phyloP scores from a whole-genome alignment of 257 asterid species.

The Solanum paucissectum region DNA sequence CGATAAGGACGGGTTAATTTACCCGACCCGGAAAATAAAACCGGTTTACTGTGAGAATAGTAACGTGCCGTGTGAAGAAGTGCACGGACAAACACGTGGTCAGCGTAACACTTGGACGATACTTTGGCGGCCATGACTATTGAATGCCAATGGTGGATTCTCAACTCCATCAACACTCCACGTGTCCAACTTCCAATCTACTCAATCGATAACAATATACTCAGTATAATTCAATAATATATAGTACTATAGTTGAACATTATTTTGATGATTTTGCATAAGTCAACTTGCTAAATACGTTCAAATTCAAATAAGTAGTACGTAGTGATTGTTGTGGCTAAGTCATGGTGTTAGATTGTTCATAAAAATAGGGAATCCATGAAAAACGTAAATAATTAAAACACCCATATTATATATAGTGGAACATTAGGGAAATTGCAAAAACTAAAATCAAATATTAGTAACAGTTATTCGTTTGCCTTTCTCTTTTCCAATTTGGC shows the following conservation, averaged over 20 bases:
- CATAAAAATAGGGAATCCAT: not conserved
- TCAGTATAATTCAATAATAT: too few relatives aligned
- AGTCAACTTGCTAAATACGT: not conserved
- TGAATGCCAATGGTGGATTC: not conserved
- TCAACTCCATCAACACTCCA: not conserved
- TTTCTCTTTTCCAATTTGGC: not conserved
- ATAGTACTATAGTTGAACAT: not conserved
- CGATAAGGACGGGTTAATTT: not conserved
- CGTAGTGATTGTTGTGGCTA: not conserved
- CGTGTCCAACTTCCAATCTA: not conserved
- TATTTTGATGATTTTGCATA: not conserved
- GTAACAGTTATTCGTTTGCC: not conserved
- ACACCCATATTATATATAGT: too few relatives aligned
- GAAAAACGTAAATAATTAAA: not conserved
- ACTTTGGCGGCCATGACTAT: not conserved
- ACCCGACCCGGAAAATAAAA: not conserved
- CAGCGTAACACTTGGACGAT: not conserved
- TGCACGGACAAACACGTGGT: slow-evolving; percentile 17
- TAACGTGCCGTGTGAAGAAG: slow-evolving; percentile 4
- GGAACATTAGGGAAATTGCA: not conserved
- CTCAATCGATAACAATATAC: too few relatives aligned
- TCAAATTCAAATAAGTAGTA: not conserved
- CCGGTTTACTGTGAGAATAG: not conserved
- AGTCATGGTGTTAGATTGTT: not conserved
- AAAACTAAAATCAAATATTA: not conserved